phyloP scores from a whole-genome alignment of 306 rosid genomes.

The Nissolia schottii region DNA sequence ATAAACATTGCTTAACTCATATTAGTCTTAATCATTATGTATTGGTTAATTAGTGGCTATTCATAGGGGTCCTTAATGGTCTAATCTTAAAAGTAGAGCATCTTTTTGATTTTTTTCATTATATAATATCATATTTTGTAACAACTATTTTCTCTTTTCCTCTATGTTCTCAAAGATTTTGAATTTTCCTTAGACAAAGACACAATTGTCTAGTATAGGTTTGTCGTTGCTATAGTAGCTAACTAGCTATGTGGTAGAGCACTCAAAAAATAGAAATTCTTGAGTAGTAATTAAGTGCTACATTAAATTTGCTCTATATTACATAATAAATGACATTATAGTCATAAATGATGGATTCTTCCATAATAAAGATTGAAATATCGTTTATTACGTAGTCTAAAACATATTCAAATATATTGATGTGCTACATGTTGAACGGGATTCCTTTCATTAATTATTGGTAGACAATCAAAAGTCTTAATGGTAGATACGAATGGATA shows the following conservation, averaged over 20 bases:
- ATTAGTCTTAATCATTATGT: neutral
- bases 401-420: too few species aligned
- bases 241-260: neutral
- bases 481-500: neutral
- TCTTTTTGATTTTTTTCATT: constrained; percentile 28
- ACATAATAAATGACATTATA: too few species aligned
- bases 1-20: neutral
- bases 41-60: constrained; percentile 8
- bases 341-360: too few species aligned
- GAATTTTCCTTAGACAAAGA: neutral
- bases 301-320: too few species aligned
- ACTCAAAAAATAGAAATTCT: neutral
- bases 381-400: too few species aligned
- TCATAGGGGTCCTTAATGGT: neutral
- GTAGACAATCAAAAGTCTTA: neutral
- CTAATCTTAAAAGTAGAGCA: constrained; percentile 13
- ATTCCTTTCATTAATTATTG: too few species aligned
- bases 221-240: neutral
- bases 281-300: too few species aligned
- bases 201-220: constrained; percentile 9
- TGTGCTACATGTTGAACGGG: too few species aligned
- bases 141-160: constrained; percentile 22
- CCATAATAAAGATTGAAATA: too few species aligned
- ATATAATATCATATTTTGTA: constrained; percentile 11
- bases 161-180: neutral